Evolutionary conservation across 208 protist genomes (phyloP).

Genomic region (Leptomonas seymouri): DNA sequence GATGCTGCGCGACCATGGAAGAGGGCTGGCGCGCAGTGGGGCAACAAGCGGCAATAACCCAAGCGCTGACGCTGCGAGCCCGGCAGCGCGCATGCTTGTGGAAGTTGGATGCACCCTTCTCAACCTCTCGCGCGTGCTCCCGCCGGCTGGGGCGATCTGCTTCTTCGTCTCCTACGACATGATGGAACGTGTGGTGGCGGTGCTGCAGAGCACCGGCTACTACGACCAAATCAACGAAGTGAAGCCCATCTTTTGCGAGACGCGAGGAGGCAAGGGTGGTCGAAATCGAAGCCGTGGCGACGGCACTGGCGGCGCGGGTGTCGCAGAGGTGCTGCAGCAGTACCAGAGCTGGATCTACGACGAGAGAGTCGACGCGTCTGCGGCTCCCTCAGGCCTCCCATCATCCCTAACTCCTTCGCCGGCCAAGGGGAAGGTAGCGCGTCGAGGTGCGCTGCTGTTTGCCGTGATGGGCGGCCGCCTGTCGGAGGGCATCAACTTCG

Average conservation of each 20-base stretch:
- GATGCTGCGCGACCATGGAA: not conserved
- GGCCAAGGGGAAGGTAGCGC: not conserved
- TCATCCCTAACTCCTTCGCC: not conserved
- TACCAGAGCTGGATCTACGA: constrained; percentile 61
- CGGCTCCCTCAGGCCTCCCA: not conserved
- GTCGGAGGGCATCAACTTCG: constrained; percentile 99
- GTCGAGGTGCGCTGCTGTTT: constrained; percentile 90
- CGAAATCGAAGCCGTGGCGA: not conserved
- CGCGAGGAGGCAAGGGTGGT: constrained; percentile 6
- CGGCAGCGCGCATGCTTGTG: constrained; percentile 25
- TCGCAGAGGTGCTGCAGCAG: constrained; percentile 51
- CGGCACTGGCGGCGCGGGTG: not conserved
- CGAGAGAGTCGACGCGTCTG: not conserved
- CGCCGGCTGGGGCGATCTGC: constrained; percentile 92
- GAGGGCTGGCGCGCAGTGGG: no score
- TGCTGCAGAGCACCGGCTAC: constrained; percentile 41
- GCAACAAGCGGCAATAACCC: no score
- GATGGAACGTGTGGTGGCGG: constrained; percentile 58
- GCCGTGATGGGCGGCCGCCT: constrained; percentile 97
- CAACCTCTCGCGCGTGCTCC: constrained; percentile 88
- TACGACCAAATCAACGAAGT: constrained; percentile 68
- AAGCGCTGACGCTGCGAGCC: not conserved
- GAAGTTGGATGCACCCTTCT: constrained; percentile 81
- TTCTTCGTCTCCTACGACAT: constrained; percentile 96
- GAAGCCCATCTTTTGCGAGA: constrained; percentile 90